These are phyloP conservation scores for Alternaria tenuissima DNA, from an alignment of 2,329 filamentous ascomycete species.

Conservation along the genomic window DNA sequence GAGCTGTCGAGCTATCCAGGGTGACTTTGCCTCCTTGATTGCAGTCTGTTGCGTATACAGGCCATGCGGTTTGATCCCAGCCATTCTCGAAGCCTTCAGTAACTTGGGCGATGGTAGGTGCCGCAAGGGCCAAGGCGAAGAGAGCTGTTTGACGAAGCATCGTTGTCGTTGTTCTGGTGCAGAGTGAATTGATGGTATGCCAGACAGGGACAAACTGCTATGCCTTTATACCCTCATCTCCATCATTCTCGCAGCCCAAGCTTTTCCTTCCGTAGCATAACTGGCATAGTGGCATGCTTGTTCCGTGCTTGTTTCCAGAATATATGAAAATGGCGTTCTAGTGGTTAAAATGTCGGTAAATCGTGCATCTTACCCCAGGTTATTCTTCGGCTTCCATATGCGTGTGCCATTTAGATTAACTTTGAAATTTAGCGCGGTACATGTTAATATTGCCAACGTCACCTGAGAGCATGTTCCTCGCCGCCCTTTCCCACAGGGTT, in stretches of 20 bases:
- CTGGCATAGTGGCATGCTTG: constrained; percentile 8
- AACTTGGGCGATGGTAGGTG: constrained; percentile 62
- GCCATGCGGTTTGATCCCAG: constrained; percentile 66
- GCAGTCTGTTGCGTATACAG: constrained; percentile 67
- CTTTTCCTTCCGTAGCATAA: constrained; percentile 14
- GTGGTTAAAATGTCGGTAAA: constrained; percentile 18
- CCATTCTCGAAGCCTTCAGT: constrained; percentile 66
- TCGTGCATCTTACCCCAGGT: background rate
- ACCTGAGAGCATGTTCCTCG: background rate
- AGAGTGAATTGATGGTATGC: background rate
- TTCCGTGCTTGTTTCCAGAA: constrained; percentile 13
- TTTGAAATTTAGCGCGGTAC: constrained; percentile 15
- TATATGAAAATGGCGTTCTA: constrained; percentile 11
- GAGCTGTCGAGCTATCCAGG: constrained; percentile 65
- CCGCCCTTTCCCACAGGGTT: constrained; percentile 1
- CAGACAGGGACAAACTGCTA: background rate
- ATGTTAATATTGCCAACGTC: constrained; percentile 15
- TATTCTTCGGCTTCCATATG: background rate
- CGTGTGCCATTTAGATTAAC: constrained; percentile 17
- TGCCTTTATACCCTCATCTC: constrained; percentile 16
- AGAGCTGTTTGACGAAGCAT: constrained; percentile 58
- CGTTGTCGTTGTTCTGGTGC: constrained; percentile 9
- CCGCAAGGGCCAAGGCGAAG: constrained; percentile 58
- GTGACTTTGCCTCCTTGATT: constrained; percentile 66
- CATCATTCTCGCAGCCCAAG: constrained; percentile 2